phyloP scores from a whole-genome alignment of 129 eudicot genomes.

The Escallonia rubra region DNA sequence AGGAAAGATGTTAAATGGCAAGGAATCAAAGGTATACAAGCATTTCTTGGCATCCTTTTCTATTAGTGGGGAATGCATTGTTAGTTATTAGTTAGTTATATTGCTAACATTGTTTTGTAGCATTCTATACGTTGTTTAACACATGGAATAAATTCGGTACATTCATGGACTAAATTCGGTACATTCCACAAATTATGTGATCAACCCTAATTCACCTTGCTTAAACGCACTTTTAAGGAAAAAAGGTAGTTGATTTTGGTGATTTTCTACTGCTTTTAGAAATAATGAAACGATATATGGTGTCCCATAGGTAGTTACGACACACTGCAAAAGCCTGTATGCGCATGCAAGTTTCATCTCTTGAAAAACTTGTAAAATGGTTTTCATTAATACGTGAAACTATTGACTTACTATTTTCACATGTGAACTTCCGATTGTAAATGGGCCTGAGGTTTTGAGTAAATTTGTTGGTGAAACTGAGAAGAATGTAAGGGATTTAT shows the following conservation, averaged over 20 bases:
- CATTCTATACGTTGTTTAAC: too few relatives aligned
- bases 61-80: background rate
- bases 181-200: background rate
- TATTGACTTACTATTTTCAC: constrained; percentile 10
- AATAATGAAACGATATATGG: too few relatives aligned
- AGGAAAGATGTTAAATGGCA: constrained; percentile 94
- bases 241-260: background rate
- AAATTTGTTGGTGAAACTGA: constrained; percentile 99
- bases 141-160: background rate
- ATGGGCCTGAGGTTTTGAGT: constrained; percentile 98
- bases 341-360: too few relatives aligned
- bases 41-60: constrained; percentile 5
- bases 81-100: background rate
- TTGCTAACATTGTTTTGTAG: constrained; percentile 2
- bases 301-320: too few relatives aligned
- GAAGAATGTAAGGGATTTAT: constrained; percentile 93
- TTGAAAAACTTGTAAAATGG: too few relatives aligned
- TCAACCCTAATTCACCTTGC: background rate
- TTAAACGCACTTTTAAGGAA: background rate
- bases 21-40: constrained; percentile 81
- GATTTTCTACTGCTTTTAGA: background rate
- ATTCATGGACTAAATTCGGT: background rate
- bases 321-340: too few relatives aligned
- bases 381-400: background rate
- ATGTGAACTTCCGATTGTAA: constrained; percentile 62